Percentiles rank a stretch among this genome's conserved stretches.
Conservation (phyloP, 2,329 filamentous ascomycete species). For the Dactylonectria macrodidyma region DNA sequence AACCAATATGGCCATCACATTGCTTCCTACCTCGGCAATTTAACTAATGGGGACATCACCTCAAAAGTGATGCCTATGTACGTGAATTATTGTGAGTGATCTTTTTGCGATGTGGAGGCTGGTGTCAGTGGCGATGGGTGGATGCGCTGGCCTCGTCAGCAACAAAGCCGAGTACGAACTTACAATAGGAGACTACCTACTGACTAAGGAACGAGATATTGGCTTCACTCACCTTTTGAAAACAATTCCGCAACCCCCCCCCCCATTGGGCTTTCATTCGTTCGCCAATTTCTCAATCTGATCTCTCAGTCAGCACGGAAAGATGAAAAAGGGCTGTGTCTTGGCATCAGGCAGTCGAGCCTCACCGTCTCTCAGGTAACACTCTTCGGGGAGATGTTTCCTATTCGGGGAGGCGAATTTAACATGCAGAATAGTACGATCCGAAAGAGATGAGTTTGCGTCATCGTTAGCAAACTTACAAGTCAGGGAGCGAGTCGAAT, state of each 20-base stretch:
- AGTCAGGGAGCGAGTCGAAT: background rate
- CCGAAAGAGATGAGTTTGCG: conserved; percentile 10
- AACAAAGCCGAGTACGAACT: background rate
- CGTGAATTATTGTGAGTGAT: background rate
- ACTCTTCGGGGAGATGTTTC: conserved; percentile 36
- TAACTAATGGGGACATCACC: background rate
- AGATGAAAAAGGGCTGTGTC: background rate
- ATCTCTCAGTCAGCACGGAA: too few relatives aligned
- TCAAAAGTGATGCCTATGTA: background rate
- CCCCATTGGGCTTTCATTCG: too few relatives aligned
- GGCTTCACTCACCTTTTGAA: background rate
- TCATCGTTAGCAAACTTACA: background rate
- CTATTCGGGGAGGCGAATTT: conserved; percentile 35
- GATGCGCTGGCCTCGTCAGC: background rate
- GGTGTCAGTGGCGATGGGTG: background rate
- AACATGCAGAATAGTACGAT: conserved; percentile 34
- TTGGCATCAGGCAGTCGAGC: conserved; percentile 39
- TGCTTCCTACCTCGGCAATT: background rate
- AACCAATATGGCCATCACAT: background rate
- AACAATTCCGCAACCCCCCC: background rate
- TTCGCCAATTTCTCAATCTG: too few relatives aligned
- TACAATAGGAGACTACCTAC: too few relatives aligned
- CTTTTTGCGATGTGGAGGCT: background rate
- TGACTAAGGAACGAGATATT: background rate
- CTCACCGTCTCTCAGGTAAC: conserved; percentile 34